Percentiles rank a stretch among this genome's conserved stretches.
Evolutionary conservation across 352 stramenopile species (phyloP).

Genomic region (Pythium pyrilobum): DNA sequence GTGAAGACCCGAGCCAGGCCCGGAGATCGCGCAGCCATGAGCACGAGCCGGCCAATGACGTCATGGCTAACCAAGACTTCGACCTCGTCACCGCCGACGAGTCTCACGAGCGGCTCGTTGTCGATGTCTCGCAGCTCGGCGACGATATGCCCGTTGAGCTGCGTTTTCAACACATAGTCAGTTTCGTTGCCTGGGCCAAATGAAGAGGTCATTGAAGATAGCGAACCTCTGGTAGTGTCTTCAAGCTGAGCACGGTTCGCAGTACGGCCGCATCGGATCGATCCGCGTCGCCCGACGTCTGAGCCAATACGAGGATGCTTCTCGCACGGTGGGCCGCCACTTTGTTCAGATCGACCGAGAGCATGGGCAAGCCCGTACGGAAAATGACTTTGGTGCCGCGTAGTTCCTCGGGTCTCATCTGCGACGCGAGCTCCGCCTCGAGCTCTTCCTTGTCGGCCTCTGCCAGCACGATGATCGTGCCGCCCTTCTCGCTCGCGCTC

Average conservation of each 20-base stretch:
- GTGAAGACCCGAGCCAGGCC: slow-evolving; percentile 71
- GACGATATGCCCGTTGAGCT: slow-evolving; percentile 76
- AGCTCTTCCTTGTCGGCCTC: slow-evolving; percentile 77
- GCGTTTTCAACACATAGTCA: slow-evolving; percentile 36
- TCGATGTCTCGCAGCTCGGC: slow-evolving; percentile 86
- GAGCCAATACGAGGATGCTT: slow-evolving; percentile 81
- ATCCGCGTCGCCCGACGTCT: slow-evolving; percentile 66
- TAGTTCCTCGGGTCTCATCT: slow-evolving; percentile 50
- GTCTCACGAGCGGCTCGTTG: slow-evolving; percentile 72
- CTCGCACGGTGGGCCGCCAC: slow-evolving; percentile 69
- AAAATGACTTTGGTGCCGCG: slow-evolving; percentile 78
- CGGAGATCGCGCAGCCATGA: slow-evolving; percentile 80
- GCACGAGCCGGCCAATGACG: slow-evolving; percentile 83
- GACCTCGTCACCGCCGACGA: slow-evolving; percentile 75
- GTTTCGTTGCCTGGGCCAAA: slow-evolving; percentile 63
- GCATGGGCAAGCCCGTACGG: slow-evolving; percentile 65
- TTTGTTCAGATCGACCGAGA: slow-evolving; percentile 78
- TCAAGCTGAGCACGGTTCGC: slow-evolving; percentile 76
- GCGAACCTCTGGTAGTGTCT: slow-evolving; percentile 58
- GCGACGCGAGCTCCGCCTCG: slow-evolving; percentile 58
- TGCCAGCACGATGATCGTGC: slow-evolving; percentile 70
- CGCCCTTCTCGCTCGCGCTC: slow-evolving; percentile 82
- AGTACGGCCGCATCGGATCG: slow-evolving; percentile 74
- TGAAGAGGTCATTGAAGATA: slow-evolving; percentile 73
- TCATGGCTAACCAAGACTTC: slow-evolving; percentile 86